Evolutionary conservation across 257 asterid genomes (phyloP).

Genomic region (Solanum arcanum): DNA sequence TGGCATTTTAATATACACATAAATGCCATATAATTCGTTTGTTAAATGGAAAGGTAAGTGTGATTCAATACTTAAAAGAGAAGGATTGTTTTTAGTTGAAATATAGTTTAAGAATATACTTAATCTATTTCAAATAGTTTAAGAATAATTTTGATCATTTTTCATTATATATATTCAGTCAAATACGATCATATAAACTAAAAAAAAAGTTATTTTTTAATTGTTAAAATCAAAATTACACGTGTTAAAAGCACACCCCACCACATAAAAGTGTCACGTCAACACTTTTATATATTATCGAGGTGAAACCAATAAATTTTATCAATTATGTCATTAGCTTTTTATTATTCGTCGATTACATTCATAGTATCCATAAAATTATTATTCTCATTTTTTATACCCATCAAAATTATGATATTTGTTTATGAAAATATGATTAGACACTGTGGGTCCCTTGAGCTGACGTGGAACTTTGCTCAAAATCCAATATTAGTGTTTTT

Average conservation of each 20-base stretch:
- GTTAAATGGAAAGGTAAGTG: neutral
- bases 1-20: too few relatives aligned
- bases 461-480: neutral
- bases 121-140: too few relatives aligned
- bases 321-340: neutral
- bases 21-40: neutral
- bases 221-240: neutral
- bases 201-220: neutral
- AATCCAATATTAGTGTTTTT: neutral
- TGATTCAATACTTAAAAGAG: neutral
- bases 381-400: neutral
- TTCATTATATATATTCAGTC: neutral
- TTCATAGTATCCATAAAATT: neutral
- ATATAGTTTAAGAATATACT: too few relatives aligned
- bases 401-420: neutral
- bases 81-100: rapidly evolving
- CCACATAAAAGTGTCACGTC: neutral
- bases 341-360: neutral
- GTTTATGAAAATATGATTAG: neutral
- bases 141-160: rapidly evolving
- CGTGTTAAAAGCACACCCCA: neutral
- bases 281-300: too few relatives aligned
- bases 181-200: neutral
- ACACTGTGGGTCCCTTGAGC: neutral
- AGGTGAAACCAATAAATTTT: neutral